Percentiles rank a stretch among this genome's conserved stretches.
These are phyloP conservation scores for Hamamelis virginiana DNA, from an alignment of 164 flowering plant species.

Conservation along the genomic window DNA sequence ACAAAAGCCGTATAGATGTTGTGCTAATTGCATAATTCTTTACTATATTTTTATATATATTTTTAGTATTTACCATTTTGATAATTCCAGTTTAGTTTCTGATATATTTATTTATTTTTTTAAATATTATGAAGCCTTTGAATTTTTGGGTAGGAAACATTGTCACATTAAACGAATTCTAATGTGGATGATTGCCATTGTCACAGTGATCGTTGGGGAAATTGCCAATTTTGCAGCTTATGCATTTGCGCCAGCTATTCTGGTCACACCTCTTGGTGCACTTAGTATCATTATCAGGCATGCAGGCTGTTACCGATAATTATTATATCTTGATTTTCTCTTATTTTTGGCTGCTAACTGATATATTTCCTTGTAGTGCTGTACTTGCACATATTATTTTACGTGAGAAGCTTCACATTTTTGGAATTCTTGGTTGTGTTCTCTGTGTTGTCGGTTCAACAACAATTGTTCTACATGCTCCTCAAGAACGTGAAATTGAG, in stretches of 20 bases:
- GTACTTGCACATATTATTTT: conserved; percentile 39
- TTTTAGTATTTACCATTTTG: too few species aligned
- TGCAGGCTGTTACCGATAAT: not conserved
- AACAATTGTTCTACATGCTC: conserved; percentile 48
- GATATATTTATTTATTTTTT: not conserved
- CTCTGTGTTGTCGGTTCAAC: conserved; percentile 50
- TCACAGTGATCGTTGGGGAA: conserved; percentile 38
- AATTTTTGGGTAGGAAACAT: not conserved
- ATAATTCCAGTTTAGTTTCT: too few species aligned
- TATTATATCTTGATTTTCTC: not conserved
- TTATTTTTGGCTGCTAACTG: not conserved
- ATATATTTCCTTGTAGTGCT: conserved; percentile 28
- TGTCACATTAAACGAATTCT: not conserved
- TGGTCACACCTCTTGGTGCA: conserved; percentile 42
- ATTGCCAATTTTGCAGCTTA: conserved; percentile 41
- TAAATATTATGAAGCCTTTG: not conserved
- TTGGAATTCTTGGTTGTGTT: conserved; percentile 46
- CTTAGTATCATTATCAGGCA: conserved; percentile 38
- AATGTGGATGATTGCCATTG: not conserved
- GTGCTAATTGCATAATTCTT: too few species aligned
- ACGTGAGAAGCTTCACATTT: conserved; percentile 33
- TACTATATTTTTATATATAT: too few species aligned
- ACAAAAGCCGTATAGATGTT: too few species aligned
- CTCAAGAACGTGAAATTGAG: conserved; percentile 35
- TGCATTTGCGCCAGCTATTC: conserved; percentile 45